Evolutionary conservation across 208 protist species (phyloP).

Genomic region (Trichomonas tenax): DNA sequence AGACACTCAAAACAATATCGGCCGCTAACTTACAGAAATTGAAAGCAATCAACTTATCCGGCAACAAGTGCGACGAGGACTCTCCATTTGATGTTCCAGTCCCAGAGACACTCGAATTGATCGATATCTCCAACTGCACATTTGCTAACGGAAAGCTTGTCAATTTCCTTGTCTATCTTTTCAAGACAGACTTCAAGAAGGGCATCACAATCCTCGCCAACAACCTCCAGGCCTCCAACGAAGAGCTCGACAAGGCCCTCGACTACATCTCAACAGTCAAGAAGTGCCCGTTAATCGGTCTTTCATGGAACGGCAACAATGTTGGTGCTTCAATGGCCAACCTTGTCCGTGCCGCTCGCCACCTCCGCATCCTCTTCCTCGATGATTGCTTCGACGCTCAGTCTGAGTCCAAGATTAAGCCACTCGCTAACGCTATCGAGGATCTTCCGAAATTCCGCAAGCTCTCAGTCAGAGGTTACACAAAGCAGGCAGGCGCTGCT

Average conservation of each 20-base stretch:
- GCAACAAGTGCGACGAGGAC: background rate
- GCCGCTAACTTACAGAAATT: background rate
- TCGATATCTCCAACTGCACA: background rate
- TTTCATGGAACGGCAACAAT: background rate
- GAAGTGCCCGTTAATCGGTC: background rate
- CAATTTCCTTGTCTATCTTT: background rate
- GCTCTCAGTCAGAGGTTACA: background rate
- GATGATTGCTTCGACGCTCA: background rate
- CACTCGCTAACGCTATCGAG: background rate
- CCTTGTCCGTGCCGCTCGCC: background rate
- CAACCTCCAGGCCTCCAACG: background rate
- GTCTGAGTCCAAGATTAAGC: background rate
- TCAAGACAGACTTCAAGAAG: background rate
- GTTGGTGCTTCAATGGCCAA: background rate
- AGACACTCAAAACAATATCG: background rate
- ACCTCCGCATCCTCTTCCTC: background rate
- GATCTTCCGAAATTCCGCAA: background rate
- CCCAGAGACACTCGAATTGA: background rate
- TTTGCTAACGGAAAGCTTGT: background rate
- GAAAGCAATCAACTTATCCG: background rate
- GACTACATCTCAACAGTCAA: background rate
- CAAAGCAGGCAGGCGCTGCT: background rate
- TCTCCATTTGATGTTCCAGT: background rate
- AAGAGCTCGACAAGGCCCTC: background rate
- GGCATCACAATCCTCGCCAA: background rate